These are phyloP conservation scores for Aegilops sharonensis DNA, from an alignment of 176 grass and related monocot genomes.

Conservation along the genomic window DNA sequence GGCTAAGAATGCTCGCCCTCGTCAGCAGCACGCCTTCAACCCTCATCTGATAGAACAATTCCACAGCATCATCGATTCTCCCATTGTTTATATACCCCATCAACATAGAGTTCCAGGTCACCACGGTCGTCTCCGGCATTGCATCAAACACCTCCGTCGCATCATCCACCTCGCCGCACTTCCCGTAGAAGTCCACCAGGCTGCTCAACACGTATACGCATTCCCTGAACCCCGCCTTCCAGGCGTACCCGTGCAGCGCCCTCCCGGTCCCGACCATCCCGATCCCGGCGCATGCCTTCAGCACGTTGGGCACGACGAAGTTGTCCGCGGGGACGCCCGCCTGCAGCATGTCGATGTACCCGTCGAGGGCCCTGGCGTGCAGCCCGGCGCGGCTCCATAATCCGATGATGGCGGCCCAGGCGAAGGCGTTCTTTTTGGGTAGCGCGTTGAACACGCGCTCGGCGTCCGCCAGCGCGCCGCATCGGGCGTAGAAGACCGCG, in stretches of 20 bases:
- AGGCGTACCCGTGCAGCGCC: slow-evolving; percentile 44
- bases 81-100: slow-evolving; percentile 61
- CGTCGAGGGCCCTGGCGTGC: slow-evolving; percentile 26
- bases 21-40: slow-evolving; percentile 47
- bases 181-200: slow-evolving; percentile 68
- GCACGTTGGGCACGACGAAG: slow-evolving; percentile 41
- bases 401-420: slow-evolving; percentile 40
- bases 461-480: slow-evolving; percentile 36
- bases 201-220: slow-evolving; percentile 67
- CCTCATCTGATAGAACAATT: slow-evolving; percentile 60
- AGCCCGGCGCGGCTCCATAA: slow-evolving; percentile 31
- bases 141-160: slow-evolving; percentile 57
- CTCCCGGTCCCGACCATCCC: slow-evolving; percentile 7
- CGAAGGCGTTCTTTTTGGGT: slow-evolving; percentile 32
- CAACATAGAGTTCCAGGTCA: slow-evolving; percentile 72
- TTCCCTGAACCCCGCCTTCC: slow-evolving; percentile 35
- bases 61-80: slow-evolving; percentile 46
- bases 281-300: slow-evolving; percentile 41
- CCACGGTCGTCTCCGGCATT: slow-evolving; percentile 60
- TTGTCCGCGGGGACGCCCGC: slow-evolving; percentile 38
- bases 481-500: slow-evolving; percentile 40
- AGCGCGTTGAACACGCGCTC: slow-evolving; percentile 34
- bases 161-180: slow-evolving; percentile 30
- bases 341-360: slow-evolving; percentile 35
- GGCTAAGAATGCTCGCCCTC: slow-evolving; percentile 57